A percentile compares a stretch with the other conserved stretches of the same genome.
Conservation (phyloP, 768 basidiomycete genomes). For the Cystofilobasidium capitatum region DNA sequence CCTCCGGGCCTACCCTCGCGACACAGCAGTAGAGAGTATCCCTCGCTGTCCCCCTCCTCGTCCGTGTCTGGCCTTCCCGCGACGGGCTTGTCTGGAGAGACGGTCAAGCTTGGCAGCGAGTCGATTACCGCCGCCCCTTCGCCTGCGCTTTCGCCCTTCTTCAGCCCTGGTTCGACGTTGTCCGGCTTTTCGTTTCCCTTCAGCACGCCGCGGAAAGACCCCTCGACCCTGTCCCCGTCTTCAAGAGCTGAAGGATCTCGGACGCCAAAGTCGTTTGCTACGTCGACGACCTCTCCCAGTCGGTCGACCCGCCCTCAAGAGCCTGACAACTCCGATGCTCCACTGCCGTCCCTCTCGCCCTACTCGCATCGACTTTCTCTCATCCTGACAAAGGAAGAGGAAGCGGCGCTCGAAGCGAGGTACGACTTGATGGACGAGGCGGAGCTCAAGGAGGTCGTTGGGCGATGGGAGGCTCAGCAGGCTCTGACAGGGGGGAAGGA, state of each 20-base stretch:
- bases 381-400: slow-evolving; percentile 7
- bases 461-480: slow-evolving; percentile 11
- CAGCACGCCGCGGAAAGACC: no score
- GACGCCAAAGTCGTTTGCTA: background rate
- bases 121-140: background rate
- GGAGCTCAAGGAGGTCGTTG: slow-evolving; percentile 2
- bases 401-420: slow-evolving; percentile 8
- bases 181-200: no score
- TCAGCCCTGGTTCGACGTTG: no score
- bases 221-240: no score
- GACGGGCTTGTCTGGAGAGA: background rate
- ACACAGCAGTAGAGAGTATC: background rate
- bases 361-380: background rate
- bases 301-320: no score
- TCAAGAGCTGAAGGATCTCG: background rate
- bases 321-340: background rate
- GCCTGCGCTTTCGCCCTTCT: background rate
- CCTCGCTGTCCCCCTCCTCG: background rate
- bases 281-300: background rate
- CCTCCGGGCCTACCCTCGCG: background rate
- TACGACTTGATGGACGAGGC: slow-evolving; percentile 20
- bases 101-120: background rate
- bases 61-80: background rate
- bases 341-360: background rate
- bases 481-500: background rate